Base-by-base conservation (phyloP, 1,284 basidiomycete genomes). In the Trichosporon asahii region DNA sequence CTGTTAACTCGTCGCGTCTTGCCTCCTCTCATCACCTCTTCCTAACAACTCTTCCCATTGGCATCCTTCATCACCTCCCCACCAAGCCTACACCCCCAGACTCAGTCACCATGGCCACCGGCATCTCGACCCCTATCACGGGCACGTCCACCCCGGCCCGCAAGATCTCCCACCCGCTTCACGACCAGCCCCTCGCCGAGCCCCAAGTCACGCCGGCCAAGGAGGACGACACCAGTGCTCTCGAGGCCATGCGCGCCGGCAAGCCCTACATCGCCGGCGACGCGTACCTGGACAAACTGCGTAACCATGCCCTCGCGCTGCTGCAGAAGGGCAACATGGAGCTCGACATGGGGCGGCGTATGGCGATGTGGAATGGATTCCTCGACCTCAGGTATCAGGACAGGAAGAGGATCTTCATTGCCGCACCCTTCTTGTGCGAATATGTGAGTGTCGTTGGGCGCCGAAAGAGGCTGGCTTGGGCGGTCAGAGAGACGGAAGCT, bases 381-480 rank as follows among this genome's bases (percentile, higher is more conserved):
- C 64, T 78, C n/a, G 49, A 65, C 4, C 63, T 66, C 25, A 37
- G 70, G 3, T 27, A 29, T 14, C 68, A 66, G n/a, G 72, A 63
- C 46, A 68, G 66, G 6, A 67, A 57, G 67, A 65, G 67, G 67
- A 71, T 37, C 40, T 73, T n/a, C 46, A 68, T 75, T n/a, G 55
- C 44, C 14, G 40, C 73, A 61, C 77, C 77, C 3, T 78, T 80
- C 44, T 76, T 75, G 40, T 80, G 76, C 66, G 81, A 83, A 74
- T 83, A 82, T 68, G 81, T 80, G 72, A 73, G 79, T 78, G 3
- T n/a, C n/a, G n/a, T n/a, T n/a, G n/a, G n/a, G n/a, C n/a, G n/a
- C n/a, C n/a, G n/a, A n/a, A n/a, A n/a, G n/a, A n/a, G n/a, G n/a
- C n/a, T n/a, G n/a, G n/a, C n/a, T n/a, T n/a, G n/a, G n/a, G n/a